A percentile compares a stretch with the other conserved stretches of the same genome.
Conservation (phyloP, 495 filamentous ascomycete genomes). For the Aspergillus ostianus region DNA sequence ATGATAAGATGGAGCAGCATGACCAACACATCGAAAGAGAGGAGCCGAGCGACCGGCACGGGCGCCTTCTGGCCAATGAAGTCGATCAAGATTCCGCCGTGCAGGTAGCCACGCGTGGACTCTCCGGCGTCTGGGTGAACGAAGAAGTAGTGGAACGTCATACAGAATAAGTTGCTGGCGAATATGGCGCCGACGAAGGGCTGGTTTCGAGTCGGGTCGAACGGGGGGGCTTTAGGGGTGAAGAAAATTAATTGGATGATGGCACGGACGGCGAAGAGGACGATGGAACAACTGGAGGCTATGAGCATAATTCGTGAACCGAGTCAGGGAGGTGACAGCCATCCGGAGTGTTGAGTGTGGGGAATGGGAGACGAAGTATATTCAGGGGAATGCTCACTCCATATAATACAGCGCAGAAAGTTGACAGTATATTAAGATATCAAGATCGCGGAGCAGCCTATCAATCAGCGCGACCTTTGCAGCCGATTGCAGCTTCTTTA, state of each 20-base stretch:
- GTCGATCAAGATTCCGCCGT: constrained; percentile 82
- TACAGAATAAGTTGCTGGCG: constrained; percentile 67
- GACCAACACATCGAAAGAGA: constrained; percentile 64
- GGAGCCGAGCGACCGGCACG: constrained; percentile 60
- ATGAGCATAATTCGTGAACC: neutral
- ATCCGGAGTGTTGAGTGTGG: neutral
- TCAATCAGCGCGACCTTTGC: constrained; percentile 61
- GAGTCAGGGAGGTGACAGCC: neutral
- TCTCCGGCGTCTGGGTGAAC: constrained; percentile 67
- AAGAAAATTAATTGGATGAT: constrained; percentile 73
- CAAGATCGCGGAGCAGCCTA: constrained; percentile 67
- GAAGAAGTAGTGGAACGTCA: constrained; percentile 65
- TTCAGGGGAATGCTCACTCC: constrained; percentile 60
- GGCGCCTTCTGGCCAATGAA: constrained; percentile 84
- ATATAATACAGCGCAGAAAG: constrained; percentile 84
- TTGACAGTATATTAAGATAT: constrained; percentile 79
- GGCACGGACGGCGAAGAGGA: constrained; percentile 67
- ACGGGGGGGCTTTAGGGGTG: constrained; percentile 70
- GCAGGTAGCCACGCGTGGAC: constrained; percentile 74
- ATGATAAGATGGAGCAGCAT: constrained; percentile 70
- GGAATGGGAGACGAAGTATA: neutral
- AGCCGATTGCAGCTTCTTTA: constrained; percentile 38
- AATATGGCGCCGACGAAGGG: constrained; percentile 71
- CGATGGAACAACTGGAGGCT: constrained; percentile 67
- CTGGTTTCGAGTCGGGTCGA: constrained; percentile 59